Evolutionary conservation across 2,329 filamentous ascomycete species (phyloP).

Genomic region (Fusarium dlaminii): DNA sequence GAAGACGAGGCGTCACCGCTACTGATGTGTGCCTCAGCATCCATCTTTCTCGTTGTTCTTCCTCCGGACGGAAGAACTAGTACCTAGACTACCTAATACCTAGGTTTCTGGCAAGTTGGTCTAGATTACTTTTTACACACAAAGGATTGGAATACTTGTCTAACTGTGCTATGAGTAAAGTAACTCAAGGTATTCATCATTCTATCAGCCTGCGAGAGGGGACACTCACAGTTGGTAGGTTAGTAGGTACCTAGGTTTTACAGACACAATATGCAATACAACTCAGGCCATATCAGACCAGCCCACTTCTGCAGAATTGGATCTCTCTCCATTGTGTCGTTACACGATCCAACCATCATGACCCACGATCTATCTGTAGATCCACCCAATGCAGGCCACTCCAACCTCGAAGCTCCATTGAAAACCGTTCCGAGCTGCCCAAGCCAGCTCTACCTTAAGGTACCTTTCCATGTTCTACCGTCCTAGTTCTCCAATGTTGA

Average conservation of each 20-base stretch:
- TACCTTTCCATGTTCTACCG: not conserved
- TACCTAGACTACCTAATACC: no score
- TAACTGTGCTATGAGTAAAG: not conserved
- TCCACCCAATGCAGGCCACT: slow-evolving; percentile 16
- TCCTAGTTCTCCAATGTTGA: slow-evolving; percentile 7
- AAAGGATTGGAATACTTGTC: not conserved
- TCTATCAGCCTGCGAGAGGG: not conserved
- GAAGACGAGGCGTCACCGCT: slow-evolving; percentile 37
- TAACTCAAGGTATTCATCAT: not conserved
- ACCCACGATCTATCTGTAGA: slow-evolving; percentile 32
- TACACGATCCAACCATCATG: slow-evolving; percentile 32
- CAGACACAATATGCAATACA: not conserved
- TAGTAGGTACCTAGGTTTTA: not conserved
- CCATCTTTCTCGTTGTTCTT: not conserved
- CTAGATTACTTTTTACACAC: not conserved
- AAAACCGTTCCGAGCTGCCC: slow-evolving; percentile 17
- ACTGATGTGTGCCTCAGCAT: slow-evolving; percentile 19
- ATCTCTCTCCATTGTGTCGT: slow-evolving; percentile 27
- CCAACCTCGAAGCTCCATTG: slow-evolving; percentile 21
- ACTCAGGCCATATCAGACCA: slow-evolving; percentile 10
- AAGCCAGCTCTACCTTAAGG: not conserved
- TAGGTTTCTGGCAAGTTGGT: not conserved
- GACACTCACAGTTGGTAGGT: no score
- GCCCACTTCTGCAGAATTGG: slow-evolving; percentile 1
- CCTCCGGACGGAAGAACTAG: not conserved